phyloP scores from a whole-genome alignment of 2,329 filamentous ascomycete species.

The Phyllachora maydis region DNA sequence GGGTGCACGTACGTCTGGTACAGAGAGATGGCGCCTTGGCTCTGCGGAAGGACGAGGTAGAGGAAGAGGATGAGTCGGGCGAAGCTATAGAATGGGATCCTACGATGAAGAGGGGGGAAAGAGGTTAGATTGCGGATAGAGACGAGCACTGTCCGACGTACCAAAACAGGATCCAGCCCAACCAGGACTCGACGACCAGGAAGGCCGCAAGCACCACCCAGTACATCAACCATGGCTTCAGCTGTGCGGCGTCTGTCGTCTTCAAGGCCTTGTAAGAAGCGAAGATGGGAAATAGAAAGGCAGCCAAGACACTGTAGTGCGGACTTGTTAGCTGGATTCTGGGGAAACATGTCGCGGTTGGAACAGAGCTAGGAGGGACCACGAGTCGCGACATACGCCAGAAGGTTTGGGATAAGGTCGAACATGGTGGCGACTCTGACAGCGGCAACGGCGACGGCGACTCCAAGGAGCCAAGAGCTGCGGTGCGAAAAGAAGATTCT shows the following conservation, averaged over 20 bases:
- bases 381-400: constrained; percentile 41
- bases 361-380: constrained; percentile 3
- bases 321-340: constrained; percentile 2
- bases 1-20: constrained; percentile 78
- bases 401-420: constrained; percentile 53
- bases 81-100: constrained; percentile 88
- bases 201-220: constrained; percentile 81
- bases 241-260: constrained; percentile 68
- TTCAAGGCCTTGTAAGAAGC: constrained; percentile 96
- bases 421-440: constrained; percentile 43
- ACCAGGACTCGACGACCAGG: constrained; percentile 69
- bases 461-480: too few relatives aligned
- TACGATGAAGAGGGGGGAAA: constrained; percentile 11
- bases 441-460: too few relatives aligned
- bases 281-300: constrained; percentile 87
- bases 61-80: constrained; percentile 70
- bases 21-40: constrained; percentile 73
- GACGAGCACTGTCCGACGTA: constrained; percentile 12
- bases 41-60: constrained; percentile 92
- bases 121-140: too few relatives aligned
- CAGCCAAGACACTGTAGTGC: constrained; percentile 69
- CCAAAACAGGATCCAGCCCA: constrained; percentile 72
- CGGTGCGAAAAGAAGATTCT: too few relatives aligned
- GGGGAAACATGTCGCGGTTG: too few relatives aligned
- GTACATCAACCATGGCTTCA: constrained; percentile 98